phyloP scores from a whole-genome alignment of 768 basidiomycete species.

The Termitomyces eurrhizus region DNA sequence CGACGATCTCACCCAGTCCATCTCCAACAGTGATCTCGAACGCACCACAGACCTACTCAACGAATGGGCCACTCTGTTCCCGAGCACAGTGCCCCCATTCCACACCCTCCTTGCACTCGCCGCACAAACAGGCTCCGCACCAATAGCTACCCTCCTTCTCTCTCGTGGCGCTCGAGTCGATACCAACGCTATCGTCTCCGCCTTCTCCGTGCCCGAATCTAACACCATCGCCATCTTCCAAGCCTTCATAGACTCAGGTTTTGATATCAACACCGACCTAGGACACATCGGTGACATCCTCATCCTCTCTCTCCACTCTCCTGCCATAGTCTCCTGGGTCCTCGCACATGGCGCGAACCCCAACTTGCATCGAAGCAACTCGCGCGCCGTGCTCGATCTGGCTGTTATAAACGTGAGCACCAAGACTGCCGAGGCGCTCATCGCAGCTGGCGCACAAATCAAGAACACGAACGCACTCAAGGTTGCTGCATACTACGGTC shows the following conservation, averaged over 20 bases:
- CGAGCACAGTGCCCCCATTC: background rate
- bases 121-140: background rate
- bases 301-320: constrained; percentile 4
- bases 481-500: constrained; percentile 14
- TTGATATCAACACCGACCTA: constrained; percentile 9
- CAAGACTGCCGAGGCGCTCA: background rate
- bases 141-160: constrained; percentile 11
- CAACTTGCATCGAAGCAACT: constrained; percentile 1
- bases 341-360: constrained; percentile 13
- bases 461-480: constrained; percentile 15
- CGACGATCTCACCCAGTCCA: constrained; percentile 2
- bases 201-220: background rate
- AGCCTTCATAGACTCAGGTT: constrained; percentile 11
- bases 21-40: background rate
- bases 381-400: constrained; percentile 9
- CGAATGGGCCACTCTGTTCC: constrained; percentile 2
- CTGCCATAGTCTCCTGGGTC: constrained; percentile 4
- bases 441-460: constrained; percentile 8
- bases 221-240: constrained; percentile 6
- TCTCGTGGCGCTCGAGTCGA: constrained; percentile 4
- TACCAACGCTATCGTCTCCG: constrained; percentile 5
- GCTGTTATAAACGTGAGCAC: constrained; percentile 9
- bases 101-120: constrained; percentile 4
- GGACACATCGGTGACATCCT: constrained; percentile 15
- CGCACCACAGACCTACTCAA: background rate